A percentile compares a stretch with the other conserved stretches of the same genome.
These are phyloP conservation scores for Chytridiales sp. DNA, from an alignment of 371 early-diverging fungal species.

Conservation along the genomic window DNA sequence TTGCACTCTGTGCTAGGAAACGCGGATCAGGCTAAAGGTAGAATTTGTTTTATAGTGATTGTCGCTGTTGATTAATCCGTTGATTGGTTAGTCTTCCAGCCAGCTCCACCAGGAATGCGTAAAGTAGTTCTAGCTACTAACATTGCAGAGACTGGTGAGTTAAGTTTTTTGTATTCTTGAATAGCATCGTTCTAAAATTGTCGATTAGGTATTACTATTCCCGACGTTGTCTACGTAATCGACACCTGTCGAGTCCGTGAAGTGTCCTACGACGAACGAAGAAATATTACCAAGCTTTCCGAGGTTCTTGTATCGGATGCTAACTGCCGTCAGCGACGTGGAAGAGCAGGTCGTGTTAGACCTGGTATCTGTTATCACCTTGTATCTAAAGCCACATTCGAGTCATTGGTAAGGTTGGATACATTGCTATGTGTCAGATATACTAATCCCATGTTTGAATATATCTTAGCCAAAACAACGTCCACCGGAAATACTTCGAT, in stretches of 20 bases:
- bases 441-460: background rate
- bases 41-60: background rate
- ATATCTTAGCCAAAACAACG: constrained; percentile 15
- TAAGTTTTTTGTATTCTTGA: background rate
- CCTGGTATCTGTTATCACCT: constrained; percentile 79
- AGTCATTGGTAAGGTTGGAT: constrained; percentile 43
- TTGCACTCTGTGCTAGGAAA: constrained; percentile 73
- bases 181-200: background rate
- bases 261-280: constrained; percentile 65
- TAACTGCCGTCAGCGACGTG: constrained; percentile 84
- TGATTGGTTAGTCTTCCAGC: constrained; percentile 49
- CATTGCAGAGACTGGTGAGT: constrained; percentile 88
- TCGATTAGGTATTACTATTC: constrained; percentile 81
- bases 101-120: constrained; percentile 58
- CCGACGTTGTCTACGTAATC: constrained; percentile 89
- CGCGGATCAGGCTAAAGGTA: constrained; percentile 58
- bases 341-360: constrained; percentile 90
- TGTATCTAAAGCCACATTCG: constrained; percentile 56
- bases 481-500: constrained; percentile 71
- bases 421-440: constrained; percentile 5
- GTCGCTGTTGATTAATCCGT: constrained; percentile 1
- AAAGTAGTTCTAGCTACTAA: constrained; percentile 91
- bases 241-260: constrained; percentile 87
- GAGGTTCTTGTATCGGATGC: constrained; percentile 77
- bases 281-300: constrained; percentile 65